Conservation (phyloP, 140 eudicot genomes). For the Cichorium intybus region DNA sequence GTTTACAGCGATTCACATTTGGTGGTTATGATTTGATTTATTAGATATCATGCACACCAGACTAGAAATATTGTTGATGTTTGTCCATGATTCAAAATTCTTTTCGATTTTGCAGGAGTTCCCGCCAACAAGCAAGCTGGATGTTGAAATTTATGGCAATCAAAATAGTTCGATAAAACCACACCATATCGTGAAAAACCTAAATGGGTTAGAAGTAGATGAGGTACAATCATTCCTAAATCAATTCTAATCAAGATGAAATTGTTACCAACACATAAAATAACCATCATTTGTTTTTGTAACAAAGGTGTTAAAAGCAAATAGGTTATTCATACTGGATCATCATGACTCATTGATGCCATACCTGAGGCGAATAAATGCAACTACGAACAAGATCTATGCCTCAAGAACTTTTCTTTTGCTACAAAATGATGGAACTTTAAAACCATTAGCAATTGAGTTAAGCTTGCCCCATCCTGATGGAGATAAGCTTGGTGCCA, state of each 20-base stretch:
- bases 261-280: not conserved
- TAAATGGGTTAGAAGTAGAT: constrained; percentile 40
- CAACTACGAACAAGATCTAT: constrained; percentile 43
- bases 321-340: constrained; percentile 53
- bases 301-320: constrained; percentile 42
- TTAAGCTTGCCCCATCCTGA: constrained; percentile 56
- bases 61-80: too few relatives aligned
- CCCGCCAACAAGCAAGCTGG: constrained; percentile 61
- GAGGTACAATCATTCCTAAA: constrained; percentile 35
- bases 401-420: constrained; percentile 58
- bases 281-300: not conserved
- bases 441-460: constrained; percentile 61
- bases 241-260: not conserved
- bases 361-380: constrained; percentile 44
- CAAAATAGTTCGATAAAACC: constrained; percentile 47
- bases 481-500: constrained; percentile 37
- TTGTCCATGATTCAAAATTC: not conserved
- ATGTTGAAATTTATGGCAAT: constrained; percentile 44
- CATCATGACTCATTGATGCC: constrained; percentile 65
- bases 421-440: constrained; percentile 36
- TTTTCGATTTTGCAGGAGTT: constrained; percentile 43
- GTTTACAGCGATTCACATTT: too few relatives aligned
- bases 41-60: too few relatives aligned
- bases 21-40: not conserved
- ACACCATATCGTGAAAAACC: constrained; percentile 37